phyloP scores from a whole-genome alignment of 768 basidiomycete species.

The Lanmaoa pseudosensibilis region DNA sequence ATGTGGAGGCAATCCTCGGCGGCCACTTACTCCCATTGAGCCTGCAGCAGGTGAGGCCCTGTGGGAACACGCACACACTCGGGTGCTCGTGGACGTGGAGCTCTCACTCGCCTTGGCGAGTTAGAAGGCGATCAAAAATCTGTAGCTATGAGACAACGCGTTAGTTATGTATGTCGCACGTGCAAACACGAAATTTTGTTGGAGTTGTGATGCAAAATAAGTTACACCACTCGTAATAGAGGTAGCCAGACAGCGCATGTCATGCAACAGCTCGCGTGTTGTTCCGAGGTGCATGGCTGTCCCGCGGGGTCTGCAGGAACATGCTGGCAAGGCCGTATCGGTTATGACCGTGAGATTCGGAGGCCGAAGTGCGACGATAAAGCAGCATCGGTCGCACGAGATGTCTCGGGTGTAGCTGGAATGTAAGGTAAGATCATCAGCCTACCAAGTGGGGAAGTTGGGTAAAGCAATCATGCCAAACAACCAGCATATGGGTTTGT shows the following conservation, averaged over 20 bases:
- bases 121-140: background rate
- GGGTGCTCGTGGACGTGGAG: constrained; percentile 67
- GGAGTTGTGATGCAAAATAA: background rate
- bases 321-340: background rate
- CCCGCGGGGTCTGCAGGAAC: background rate
- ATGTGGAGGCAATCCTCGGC: constrained; percentile 79
- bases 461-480: background rate
- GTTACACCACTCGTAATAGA: background rate
- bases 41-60: constrained; percentile 54
- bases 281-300: background rate
- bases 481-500: background rate
- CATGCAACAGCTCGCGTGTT: background rate
- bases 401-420: constrained; percentile 7
- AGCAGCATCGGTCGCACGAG: constrained; percentile 10
- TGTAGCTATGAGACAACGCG: background rate
- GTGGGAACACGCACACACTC: constrained; percentile 73
- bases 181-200: background rate
- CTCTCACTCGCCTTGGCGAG: constrained; percentile 46
- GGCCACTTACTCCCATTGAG: constrained; percentile 70
- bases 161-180: background rate
- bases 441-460: background rate
- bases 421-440: background rate
- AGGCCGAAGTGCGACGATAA: constrained; percentile 7
- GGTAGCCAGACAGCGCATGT: background rate
- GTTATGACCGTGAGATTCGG: constrained; percentile 17